phyloP scores from a whole-genome alignment of 73 alveolate species.

The Effrenium voratum region DNA sequence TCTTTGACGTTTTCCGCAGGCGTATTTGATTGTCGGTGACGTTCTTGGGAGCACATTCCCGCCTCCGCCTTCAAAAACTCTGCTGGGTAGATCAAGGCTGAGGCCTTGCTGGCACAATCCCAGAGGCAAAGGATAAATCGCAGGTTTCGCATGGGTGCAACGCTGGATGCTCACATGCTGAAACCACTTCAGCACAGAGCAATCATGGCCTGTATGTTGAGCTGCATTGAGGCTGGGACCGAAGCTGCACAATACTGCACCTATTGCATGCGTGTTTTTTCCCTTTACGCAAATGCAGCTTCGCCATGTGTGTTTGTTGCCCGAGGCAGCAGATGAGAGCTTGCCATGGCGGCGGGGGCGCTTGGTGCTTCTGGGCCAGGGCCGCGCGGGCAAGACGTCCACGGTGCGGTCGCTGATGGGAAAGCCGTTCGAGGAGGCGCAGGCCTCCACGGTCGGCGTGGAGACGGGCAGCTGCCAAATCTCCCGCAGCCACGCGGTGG shows the following conservation, averaged over 20 bases:
- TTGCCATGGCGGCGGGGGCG: conserved; percentile 88
- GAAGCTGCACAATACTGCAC: not conserved
- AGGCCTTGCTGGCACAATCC: no score
- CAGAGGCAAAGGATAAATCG: no score
- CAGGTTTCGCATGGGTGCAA: no score
- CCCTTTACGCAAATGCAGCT: not conserved
- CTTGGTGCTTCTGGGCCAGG: conserved; percentile 64
- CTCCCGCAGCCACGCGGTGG: conserved; percentile 48
- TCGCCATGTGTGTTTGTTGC: not conserved
- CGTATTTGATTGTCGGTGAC: no score
- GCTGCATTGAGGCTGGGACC: not conserved
- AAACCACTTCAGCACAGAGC: no score
- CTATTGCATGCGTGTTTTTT: not conserved
- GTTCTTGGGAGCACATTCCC: no score
- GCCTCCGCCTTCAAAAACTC: no score
- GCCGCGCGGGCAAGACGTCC: conserved; percentile 78
- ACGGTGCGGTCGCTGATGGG: conserved; percentile 84
- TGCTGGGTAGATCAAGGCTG: no score
- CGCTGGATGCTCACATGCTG: no score
- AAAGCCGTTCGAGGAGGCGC: conserved; percentile 48
- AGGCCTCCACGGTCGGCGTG: conserved; percentile 17
- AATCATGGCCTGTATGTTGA: no score
- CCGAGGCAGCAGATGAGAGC: conserved; percentile 55
- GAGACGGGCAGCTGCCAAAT: conserved; percentile 8
- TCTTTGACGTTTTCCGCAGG: no score